Evolutionary conservation across 805 yeast genomes (phyloP).

Genomic region (Wickerhamiella hasegawae): DNA sequence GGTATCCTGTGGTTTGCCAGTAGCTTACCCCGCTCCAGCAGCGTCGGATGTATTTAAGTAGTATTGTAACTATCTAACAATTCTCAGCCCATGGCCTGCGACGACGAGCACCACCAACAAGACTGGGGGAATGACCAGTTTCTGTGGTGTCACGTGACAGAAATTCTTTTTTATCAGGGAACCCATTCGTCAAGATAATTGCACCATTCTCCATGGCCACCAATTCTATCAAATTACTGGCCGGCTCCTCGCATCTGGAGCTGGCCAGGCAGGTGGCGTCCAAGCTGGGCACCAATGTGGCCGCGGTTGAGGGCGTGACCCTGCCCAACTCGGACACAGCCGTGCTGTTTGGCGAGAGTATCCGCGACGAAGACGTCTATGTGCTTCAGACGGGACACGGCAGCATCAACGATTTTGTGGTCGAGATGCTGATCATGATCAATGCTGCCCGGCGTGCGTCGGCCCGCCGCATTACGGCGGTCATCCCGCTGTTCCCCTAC

Average conservation of each 20-base stretch:
- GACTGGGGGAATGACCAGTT: too few relatives aligned
- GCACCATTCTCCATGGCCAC: too few relatives aligned
- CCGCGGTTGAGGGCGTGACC: slow-evolving; percentile 45
- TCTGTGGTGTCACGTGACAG: too few relatives aligned
- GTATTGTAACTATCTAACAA: too few relatives aligned
- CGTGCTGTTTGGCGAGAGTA: slow-evolving; percentile 54
- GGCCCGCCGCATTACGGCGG: slow-evolving; percentile 88
- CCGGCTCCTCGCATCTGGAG: slow-evolving; percentile 51
- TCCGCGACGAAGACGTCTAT: slow-evolving; percentile 69
- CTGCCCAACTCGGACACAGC: slow-evolving; percentile 15
- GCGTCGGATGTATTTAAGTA: too few relatives aligned
- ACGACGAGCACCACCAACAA: too few relatives aligned
- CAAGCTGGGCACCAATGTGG: slow-evolving; percentile 35
- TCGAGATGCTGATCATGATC: slow-evolving; percentile 80
- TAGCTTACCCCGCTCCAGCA: too few relatives aligned
- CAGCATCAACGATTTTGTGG: slow-evolving; percentile 65
- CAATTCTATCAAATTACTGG: slow-evolving; percentile 41
- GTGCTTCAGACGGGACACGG: slow-evolving; percentile 66
- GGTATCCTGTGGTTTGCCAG: too few relatives aligned
- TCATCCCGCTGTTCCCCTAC: slow-evolving; percentile 90
- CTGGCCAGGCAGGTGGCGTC: slow-evolving; percentile 61
- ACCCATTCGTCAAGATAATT: too few relatives aligned
- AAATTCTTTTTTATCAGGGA: too few relatives aligned
- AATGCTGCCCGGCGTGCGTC: slow-evolving; percentile 93
- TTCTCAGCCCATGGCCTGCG: too few relatives aligned